phyloP scores from a whole-genome alignment of 768 basidiomycete species.

The Tricholoma flavovirens region DNA sequence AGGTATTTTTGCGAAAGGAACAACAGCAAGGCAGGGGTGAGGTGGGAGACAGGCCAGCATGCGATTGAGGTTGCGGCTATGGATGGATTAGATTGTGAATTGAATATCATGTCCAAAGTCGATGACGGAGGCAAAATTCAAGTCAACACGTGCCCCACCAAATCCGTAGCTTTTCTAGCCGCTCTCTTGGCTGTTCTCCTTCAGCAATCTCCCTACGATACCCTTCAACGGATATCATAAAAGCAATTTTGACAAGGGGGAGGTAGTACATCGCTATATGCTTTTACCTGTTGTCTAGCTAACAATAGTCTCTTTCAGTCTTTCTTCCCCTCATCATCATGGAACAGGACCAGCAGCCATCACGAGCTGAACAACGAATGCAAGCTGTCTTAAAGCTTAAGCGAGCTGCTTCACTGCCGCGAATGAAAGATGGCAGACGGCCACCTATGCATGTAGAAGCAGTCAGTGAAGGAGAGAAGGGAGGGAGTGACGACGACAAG shows the following conservation, averaged over 20 bases:
- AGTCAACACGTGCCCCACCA: constrained; percentile 22
- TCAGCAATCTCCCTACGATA: constrained; percentile 3
- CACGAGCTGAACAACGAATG: constrained; percentile 70
- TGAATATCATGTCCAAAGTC: no score
- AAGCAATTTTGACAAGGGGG: constrained; percentile 11
- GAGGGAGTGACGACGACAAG: constrained; percentile 30
- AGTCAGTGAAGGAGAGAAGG: constrained; percentile 76
- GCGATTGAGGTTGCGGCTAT: not conserved
- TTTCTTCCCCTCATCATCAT: constrained; percentile 21
- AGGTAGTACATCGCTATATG: constrained; percentile 3
- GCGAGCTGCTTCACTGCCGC: constrained; percentile 85
- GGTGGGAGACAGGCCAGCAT: not conserved
- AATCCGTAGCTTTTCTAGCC: not conserved
- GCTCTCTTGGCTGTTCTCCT: constrained; percentile 7
- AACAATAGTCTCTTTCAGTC: not conserved
- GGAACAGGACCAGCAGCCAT: constrained; percentile 45
- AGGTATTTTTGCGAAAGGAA: not conserved
- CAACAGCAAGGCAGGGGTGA: not conserved
- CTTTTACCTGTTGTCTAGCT: constrained; percentile 11
- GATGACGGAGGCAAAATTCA: no score
- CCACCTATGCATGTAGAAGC: constrained; percentile 84
- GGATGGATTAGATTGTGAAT: no score
- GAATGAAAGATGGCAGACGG: constrained; percentile 86
- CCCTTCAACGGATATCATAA: constrained; percentile 2
- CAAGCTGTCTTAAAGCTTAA: constrained; percentile 86